Conservation (phyloP, 768 basidiomycete genomes). For the Suillus discolor region DNA sequence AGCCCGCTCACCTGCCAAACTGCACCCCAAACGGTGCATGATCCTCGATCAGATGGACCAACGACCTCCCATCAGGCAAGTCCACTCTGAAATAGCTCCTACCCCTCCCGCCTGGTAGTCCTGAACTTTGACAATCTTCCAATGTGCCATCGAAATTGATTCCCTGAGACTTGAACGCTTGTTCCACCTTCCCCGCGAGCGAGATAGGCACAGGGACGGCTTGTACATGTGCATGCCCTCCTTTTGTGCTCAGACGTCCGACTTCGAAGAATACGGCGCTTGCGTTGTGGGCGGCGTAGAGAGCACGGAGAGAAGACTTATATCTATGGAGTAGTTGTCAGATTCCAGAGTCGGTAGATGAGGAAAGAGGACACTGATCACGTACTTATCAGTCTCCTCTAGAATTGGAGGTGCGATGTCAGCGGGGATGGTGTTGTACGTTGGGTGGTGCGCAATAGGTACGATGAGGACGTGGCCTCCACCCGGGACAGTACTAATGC, state of each 20-base stretch:
- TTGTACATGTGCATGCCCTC: slow-evolving; percentile 95
- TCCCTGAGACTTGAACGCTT: slow-evolving; percentile 65
- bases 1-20: slow-evolving; percentile 79
- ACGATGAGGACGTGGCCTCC: slow-evolving; percentile 96
- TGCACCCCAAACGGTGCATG: slow-evolving; percentile 84
- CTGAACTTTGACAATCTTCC: slow-evolving; percentile 47
- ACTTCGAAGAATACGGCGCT: slow-evolving; percentile 87
- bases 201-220: slow-evolving; percentile 74
- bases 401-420: slow-evolving; percentile 77
- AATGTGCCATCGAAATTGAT: slow-evolving; percentile 76
- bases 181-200: slow-evolving; percentile 64
- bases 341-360: slow-evolving; percentile 4
- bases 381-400: slow-evolving; percentile 76
- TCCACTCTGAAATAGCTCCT: slow-evolving; percentile 90
- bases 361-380: slow-evolving; percentile 15
- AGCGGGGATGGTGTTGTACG: slow-evolving; percentile 76
- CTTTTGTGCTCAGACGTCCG: slow-evolving; percentile 77
- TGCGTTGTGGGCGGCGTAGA: slow-evolving; percentile 72
- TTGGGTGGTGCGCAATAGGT: slow-evolving; percentile 92
- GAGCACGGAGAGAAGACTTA: slow-evolving; percentile 70
- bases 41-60: slow-evolving; percentile 85
- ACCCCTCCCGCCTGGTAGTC: neutral
- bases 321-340: slow-evolving; percentile 48
- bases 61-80: slow-evolving; percentile 78
- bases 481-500: slow-evolving; percentile 67